These are phyloP conservation scores for Geosmithia morbida DNA, from an alignment of 2,329 filamentous ascomycete species.

Conservation along the genomic window DNA sequence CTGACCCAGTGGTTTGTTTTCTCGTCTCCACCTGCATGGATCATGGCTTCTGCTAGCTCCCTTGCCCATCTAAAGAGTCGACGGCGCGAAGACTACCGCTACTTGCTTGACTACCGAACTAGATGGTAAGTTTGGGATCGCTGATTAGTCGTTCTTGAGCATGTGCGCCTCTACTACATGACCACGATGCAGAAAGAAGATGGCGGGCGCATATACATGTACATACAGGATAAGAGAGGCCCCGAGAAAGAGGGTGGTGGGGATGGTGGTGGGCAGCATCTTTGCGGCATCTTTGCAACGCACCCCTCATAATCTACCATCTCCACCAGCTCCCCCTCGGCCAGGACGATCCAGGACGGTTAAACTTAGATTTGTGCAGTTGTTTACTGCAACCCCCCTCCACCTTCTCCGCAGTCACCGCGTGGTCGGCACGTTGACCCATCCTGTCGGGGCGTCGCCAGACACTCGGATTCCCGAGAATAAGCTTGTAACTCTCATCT, in stretches of 20 bases:
- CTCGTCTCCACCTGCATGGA: not conserved
- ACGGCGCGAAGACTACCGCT: constrained; percentile 59
- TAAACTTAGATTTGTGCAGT: not conserved
- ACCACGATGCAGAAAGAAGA: not conserved
- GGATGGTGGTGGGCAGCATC: not conserved
- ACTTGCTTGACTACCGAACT: constrained; percentile 68
- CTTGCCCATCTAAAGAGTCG: constrained; percentile 38
- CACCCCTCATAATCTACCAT: not conserved
- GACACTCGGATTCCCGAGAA: too few relatives aligned
- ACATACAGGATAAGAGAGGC: not conserved
- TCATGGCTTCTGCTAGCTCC: constrained; percentile 1
- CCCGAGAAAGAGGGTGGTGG: too few relatives aligned
- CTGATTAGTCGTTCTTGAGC: not conserved
- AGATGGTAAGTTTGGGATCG: constrained; percentile 48
- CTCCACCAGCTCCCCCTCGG: not conserved
- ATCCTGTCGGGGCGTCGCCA: not conserved
- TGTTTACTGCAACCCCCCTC: not conserved
- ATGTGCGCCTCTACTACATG: not conserved
- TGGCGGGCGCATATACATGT: not conserved
- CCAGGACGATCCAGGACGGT: too few relatives aligned
- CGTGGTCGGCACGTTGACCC: not conserved
- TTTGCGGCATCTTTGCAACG: not conserved
- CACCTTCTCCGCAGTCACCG: too few relatives aligned
- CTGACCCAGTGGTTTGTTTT: not conserved
- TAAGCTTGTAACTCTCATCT: too few relatives aligned